phyloP scores from a whole-genome alignment of 306 rosid genomes.

The Sphenostylis stenocarpa region DNA sequence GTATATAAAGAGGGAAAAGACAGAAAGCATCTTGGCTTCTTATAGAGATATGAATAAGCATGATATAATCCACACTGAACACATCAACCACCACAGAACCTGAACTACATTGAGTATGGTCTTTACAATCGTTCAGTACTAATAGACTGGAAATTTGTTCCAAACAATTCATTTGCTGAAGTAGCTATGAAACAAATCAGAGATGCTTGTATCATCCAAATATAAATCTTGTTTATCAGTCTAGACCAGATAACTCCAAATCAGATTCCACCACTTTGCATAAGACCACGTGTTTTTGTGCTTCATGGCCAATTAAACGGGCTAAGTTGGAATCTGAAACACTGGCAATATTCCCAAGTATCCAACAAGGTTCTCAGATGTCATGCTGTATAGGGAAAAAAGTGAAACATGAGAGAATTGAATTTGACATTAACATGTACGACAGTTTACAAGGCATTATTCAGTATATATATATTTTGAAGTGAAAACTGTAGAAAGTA shows the following conservation, averaged over 20 bases:
- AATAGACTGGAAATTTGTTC: neutral
- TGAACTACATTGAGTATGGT: neutral
- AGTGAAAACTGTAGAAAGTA: neutral
- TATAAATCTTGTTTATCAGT: neutral
- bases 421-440: neutral
- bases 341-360: too few species aligned
- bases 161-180: neutral
- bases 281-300: slow-evolving; percentile 1
- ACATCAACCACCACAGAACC: neutral
- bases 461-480: neutral
- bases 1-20: neutral
- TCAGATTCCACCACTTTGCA: slow-evolving; percentile 30
- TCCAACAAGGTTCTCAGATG: slow-evolving; percentile 1
- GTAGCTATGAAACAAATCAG: neutral
- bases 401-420: slow-evolving; percentile 22
- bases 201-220: neutral
- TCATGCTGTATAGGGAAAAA: slow-evolving; percentile 33
- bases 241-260: slow-evolving; percentile 28
- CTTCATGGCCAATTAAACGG: neutral
- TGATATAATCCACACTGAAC: neutral
- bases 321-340: slow-evolving; percentile 25
- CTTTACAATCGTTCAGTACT: too few species aligned
- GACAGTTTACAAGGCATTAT: neutral
- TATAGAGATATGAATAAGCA: too few species aligned
- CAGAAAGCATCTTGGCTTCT: neutral